phyloP scores from a whole-genome alignment of 345 rosid genomes.

The Corchorus olitorius region DNA sequence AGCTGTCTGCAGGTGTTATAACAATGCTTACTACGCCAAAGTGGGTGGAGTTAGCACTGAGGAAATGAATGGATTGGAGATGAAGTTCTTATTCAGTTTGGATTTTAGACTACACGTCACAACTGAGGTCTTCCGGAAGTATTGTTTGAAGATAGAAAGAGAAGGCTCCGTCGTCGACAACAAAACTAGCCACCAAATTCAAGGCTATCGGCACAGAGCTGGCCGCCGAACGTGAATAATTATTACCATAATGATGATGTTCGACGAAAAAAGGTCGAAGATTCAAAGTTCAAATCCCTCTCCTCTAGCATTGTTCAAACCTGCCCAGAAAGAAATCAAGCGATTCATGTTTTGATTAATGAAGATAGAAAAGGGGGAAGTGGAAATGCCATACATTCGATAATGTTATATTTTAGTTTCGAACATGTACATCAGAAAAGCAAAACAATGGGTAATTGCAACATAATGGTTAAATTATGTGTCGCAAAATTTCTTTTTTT shows the following conservation, averaged over 20 bases:
- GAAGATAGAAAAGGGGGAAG: neutral
- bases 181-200: constrained; percentile 12
- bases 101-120: constrained; percentile 45
- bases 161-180: neutral
- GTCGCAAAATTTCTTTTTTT: constrained; percentile 28
- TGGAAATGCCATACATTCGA: neutral
- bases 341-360: too few species aligned
- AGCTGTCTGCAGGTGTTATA: constrained; percentile 32
- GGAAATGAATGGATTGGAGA: constrained; percentile 47
- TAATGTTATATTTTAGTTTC: neutral
- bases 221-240: neutral
- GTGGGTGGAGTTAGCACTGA: constrained; percentile 49
- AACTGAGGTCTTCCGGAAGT: constrained; percentile 32
- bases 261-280: neutral
- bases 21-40: constrained; percentile 46
- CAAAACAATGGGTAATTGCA: neutral
- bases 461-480: neutral
- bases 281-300: neutral
- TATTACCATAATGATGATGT: neutral
- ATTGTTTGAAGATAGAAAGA: constrained; percentile 34
- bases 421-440: neutral
- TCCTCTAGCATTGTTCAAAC: neutral
- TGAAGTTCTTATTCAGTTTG: constrained; percentile 38
- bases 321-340: neutral
- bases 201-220: constrained; percentile 9